Evolutionary conservation across 2,329 filamentous ascomycete genomes (phyloP), one percentile per base, ranked within the genome.

Genomic region (Emergomyces orientalis): DNA sequence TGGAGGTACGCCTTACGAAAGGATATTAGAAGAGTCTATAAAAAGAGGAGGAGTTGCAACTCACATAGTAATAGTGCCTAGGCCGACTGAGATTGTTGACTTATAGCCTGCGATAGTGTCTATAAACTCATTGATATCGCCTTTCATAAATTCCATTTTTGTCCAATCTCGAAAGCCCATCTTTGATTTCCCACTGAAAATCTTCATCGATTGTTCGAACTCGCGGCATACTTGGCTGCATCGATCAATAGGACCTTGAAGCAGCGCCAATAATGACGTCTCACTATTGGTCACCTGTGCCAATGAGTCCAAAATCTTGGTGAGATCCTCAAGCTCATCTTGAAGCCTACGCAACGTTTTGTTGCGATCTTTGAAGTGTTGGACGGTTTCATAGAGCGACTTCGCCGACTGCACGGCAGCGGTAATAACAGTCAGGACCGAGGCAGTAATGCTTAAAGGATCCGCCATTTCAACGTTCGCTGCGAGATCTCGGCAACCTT

Each of bases 41-140:
- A 58, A 58, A 63, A 61, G 45, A 55, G 19, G 64, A 63, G 62
- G 49, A 63, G 62, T 41, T 45, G 43, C 7, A 37, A 71, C 71
- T 69, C 32, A 77, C 75, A 76, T 71, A 54, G 68, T 77, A 60
- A 77, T 72, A 57, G 67, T 72, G 54, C 74, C 75, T 52, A 77
- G 58, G 43, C 71, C 71, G 27, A 77, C 69, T 8, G 71, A 69
- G 51, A 78, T 77, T 1, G 75, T 78, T 60, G 72, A 70, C 65
- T 78, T 78, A 61, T 78, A 78, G 22, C 70, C 71, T 49, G 68
- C 64, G n/a, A n/a, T n/a, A n/a, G n/a, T n/a, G n/a, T n/a, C n/a
- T n/a, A n/a, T n/a, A n/a, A n/a, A n/a, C n/a, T n/a, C n/a, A n/a
- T n/a, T n/a, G n/a, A n/a, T n/a, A n/a, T n/a, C n/a, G n/a, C n/a